phyloP scores from a whole-genome alignment of 2,329 filamentous ascomycete species.

The Arachnopeziza araneosa region DNA sequence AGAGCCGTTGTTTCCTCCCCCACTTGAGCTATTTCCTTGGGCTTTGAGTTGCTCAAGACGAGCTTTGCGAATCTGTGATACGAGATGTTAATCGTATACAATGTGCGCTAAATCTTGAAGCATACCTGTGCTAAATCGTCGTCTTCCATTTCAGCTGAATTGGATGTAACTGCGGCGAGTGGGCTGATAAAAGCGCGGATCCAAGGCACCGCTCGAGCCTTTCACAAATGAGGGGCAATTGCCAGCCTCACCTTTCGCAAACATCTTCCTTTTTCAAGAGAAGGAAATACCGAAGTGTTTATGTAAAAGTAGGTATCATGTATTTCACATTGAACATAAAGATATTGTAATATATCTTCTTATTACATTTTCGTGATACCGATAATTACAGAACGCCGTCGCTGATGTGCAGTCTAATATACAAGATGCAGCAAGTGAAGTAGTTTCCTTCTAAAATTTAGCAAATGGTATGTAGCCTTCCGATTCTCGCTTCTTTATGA shows the following conservation, averaged over 20 bases:
- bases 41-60: slow-evolving; percentile 90
- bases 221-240: neutral
- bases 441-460: neutral
- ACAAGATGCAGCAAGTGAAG: neutral
- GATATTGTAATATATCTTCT: neutral
- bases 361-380: neutral
- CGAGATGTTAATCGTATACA: neutral
- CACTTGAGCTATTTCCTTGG: slow-evolving; percentile 48
- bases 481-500: slow-evolving; percentile 20
- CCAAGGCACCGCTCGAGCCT: neutral
- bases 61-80: slow-evolving; percentile 73
- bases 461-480: slow-evolving; percentile 27
- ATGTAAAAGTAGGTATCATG: neutral
- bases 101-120: too few relatives aligned
- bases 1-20: slow-evolving; percentile 41
- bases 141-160: slow-evolving; percentile 26
- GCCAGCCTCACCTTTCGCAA: neutral
- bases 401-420: neutral
- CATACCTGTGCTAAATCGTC: slow-evolving; percentile 31
- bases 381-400: neutral
- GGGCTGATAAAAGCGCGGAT: neutral
- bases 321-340: too few relatives aligned
- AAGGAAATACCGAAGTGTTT: neutral
- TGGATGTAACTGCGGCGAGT: neutral
- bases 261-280: neutral